Base-by-base conservation (phyloP, 2,329 filamentous ascomycete genomes). In the Conoideocrella luteorostrata region DNA sequence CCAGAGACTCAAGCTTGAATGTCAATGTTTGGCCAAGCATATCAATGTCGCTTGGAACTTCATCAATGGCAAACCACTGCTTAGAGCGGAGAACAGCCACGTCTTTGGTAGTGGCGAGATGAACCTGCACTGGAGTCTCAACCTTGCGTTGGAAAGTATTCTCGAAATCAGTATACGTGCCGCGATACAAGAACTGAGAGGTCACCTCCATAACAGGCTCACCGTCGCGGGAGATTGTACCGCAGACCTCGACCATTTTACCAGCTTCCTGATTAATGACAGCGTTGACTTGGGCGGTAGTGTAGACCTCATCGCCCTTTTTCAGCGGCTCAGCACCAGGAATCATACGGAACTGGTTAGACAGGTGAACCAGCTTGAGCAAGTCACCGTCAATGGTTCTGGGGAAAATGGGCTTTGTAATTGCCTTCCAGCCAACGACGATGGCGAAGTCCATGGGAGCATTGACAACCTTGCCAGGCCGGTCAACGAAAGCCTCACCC, bases 241-340 rank as follows among this genome's bases (percentile, higher is more conserved):
- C 93, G 58, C 90, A 96, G n/a, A 98, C 91, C 68, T 98, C 94
- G 15, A 98, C 94, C 90, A 98, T 96, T 76, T 98, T 98, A 38
- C 93, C 93, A 47, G 93, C 89, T 12, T 95, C 89, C 65, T 98
- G 90, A 71, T 97, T 98, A 72, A 98, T 85, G 57, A 98, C 89
- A 13, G 93, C 89, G 57, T 98, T 97, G 70, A 98, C 87, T 64
- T 94, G 89, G 34, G 93, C 93, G 44, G 88, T 95, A 3, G 93
- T 97, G 50, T 88, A 83, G 17, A 98, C 79, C 50, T 90, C 80
- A 62, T 98, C 93, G 23, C 89, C 93, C 71, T 95, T 95, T 77
- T 95, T 94, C 49, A 98, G 71, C 13, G 93, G 91, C 62, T 95
- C 83, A 1, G 91, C 93, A 44, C 94, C 93, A 23, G 93, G 90